Base-by-base conservation (phyloP, 495 filamentous ascomycete species). In the Lophiotrema nucula region DNA sequence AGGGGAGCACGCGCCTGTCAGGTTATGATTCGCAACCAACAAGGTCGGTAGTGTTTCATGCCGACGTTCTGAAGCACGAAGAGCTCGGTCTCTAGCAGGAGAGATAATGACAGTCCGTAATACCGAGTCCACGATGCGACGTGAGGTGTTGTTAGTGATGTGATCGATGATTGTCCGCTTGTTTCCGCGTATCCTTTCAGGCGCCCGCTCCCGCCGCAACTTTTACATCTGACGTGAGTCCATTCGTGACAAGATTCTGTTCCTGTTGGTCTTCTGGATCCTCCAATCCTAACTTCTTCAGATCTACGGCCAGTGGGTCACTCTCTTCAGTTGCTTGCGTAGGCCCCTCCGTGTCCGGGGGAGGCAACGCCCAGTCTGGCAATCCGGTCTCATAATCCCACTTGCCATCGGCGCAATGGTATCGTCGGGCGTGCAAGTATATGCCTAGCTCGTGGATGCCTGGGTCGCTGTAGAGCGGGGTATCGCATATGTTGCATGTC, bases 391-490 rank as follows among this genome's bases (percentile, higher is more conserved):
- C 81, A 72, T 97, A 97, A 37, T 81, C 81, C 93, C 93, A 98
- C 15, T 77, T 74, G 6, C 90, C 92, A 8, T 83, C 81, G 16
- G 78, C 78, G 71, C 90, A 89, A 45, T 90, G 86, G 67, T 98
- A 98, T 25, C 88, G 82, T 51, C 86, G 83, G 28, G 92, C 92
- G 74, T 98, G 93, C 43, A 98, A 75, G 80, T 90, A 98, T 50
- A 98, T 87, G 2, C 88, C 89, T 19, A 98, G 77, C 76, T 98
- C 93, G 62, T 97, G 90, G 11, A 76, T 64, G 0, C 91, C 89
- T 0, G 93, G 93, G 68, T 98, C 93, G 11, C 88, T 90, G 70
- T 97, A 98, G 43, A 98, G 75, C 19, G 89, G 88, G 5, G 93
- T 92, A 39, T 84, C 78, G 73, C 93, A 98, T 27, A 93, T 71